phyloP scores from a whole-genome alignment of 2,329 filamentous ascomycete genomes.

The Thelonectria blattea region DNA sequence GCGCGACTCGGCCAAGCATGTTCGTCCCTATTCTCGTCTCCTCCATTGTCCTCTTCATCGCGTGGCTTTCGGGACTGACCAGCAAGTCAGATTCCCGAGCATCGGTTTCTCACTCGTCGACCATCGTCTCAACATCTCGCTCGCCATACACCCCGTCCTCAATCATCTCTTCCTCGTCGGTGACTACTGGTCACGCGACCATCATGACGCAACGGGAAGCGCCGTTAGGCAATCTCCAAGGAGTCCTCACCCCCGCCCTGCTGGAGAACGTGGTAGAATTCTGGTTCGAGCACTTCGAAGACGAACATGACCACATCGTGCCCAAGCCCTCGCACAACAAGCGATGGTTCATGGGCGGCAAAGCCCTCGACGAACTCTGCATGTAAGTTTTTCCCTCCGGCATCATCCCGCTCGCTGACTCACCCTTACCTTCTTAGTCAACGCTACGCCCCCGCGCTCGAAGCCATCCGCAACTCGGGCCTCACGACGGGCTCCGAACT shows the following conservation, averaged over 20 bases:
- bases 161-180: constrained; percentile 2
- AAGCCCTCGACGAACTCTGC: constrained; percentile 45
- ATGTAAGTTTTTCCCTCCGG: constrained; percentile 35
- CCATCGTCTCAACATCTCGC: background rate
- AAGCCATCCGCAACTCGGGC: constrained; percentile 40
- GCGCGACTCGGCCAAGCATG: constrained; percentile 22
- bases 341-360: constrained; percentile 45
- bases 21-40: constrained; percentile 35
- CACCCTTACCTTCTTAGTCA: constrained; percentile 30
- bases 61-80: constrained; percentile 29
- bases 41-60: constrained; percentile 25
- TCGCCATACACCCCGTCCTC: background rate
- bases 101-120: constrained; percentile 8
- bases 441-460: constrained; percentile 42
- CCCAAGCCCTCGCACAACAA: constrained; percentile 34
- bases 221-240: constrained; percentile 17
- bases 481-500: constrained; percentile 40
- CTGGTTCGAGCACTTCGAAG: constrained; percentile 47
- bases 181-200: background rate
- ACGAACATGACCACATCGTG: constrained; percentile 37
- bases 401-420: too few relatives aligned
- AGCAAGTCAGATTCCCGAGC: constrained; percentile 24
- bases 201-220: constrained; percentile 12
- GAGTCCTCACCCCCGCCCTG: constrained; percentile 37
- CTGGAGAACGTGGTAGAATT: constrained; percentile 43